Evolutionary conservation across 345 rosid genomes (phyloP).

Genomic region (Eucalyptus marginata): DNA sequence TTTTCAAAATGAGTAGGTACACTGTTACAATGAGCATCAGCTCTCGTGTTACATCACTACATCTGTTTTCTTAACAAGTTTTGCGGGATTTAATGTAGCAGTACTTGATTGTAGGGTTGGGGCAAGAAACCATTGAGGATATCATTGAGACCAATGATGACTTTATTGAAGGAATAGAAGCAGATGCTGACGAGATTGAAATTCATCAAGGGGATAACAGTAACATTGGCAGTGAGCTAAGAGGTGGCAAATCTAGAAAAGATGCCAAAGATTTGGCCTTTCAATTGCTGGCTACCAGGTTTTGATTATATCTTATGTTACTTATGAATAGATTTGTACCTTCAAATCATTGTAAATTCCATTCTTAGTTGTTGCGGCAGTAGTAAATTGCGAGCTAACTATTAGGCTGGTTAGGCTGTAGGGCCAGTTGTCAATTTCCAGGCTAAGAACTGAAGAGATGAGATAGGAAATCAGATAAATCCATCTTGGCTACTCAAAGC

Average conservation of each 20-base stretch:
- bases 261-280: constrained; percentile 56
- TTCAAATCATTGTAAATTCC: neutral
- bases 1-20: neutral
- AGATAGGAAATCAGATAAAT: neutral
- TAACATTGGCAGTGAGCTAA: neutral
- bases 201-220: constrained; percentile 2
- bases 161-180: constrained; percentile 12
- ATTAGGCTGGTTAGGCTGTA: neutral
- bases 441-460: neutral
- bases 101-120: neutral
- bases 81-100: neutral
- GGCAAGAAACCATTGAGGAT: constrained; percentile 8
- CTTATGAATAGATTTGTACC: neutral
- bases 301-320: neutral
- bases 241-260: constrained; percentile 14
- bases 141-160: neutral
- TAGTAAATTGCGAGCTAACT: neutral
- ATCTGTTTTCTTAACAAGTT: neutral
- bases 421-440: neutral
- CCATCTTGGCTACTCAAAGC: neutral
- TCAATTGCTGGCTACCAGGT: constrained; percentile 58
- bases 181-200: constrained; percentile 14
- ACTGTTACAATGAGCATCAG: neutral
- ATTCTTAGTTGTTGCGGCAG: neutral
- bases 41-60: neutral